Evolutionary conservation across 2,329 filamentous ascomycete species (phyloP).

Genomic region (Pseudocercospora macadamiae): DNA sequence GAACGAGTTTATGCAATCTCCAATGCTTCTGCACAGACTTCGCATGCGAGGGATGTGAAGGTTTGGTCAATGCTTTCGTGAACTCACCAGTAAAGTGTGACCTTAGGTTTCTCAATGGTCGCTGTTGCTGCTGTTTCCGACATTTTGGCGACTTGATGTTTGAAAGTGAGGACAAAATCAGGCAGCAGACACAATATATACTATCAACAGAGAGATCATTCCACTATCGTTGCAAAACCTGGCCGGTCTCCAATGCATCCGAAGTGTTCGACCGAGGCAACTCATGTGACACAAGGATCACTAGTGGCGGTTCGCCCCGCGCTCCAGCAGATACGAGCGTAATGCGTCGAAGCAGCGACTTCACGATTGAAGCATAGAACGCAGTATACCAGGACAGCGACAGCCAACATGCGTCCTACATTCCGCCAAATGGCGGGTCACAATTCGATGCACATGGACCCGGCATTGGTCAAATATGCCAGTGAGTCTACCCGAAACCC

Average conservation of each 20-base stretch:
- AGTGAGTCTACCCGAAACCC: conserved; percentile 45
- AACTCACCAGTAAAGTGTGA: conserved; percentile 66
- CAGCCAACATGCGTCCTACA: conserved; percentile 35
- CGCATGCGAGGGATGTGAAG: too few relatives aligned
- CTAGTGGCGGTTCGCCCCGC: background rate
- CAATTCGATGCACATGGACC: conserved; percentile 54
- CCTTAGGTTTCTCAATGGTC: conserved; percentile 48
- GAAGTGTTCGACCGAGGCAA: background rate
- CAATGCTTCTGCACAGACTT: too few relatives aligned
- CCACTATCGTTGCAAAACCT: background rate
- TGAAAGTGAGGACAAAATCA: background rate
- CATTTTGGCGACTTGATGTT: conserved; percentile 21
- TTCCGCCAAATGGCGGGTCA: conserved; percentile 41
- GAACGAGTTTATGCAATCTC: too few relatives aligned
- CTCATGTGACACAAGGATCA: background rate
- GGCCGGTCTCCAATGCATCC: conserved; percentile 1
- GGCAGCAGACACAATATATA: background rate
- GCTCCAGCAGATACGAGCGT: background rate
- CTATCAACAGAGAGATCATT: background rate
- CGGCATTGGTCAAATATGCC: conserved; percentile 60
- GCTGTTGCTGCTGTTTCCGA: conserved; percentile 23
- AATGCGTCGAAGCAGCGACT: background rate
- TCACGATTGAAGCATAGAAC: conserved; percentile 10
- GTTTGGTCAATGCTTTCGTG: background rate
- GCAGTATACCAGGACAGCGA: conserved; percentile 7